Evolutionary conservation across 129 eudicot genomes (phyloP).

Genomic region (Escallonia herrerae): DNA sequence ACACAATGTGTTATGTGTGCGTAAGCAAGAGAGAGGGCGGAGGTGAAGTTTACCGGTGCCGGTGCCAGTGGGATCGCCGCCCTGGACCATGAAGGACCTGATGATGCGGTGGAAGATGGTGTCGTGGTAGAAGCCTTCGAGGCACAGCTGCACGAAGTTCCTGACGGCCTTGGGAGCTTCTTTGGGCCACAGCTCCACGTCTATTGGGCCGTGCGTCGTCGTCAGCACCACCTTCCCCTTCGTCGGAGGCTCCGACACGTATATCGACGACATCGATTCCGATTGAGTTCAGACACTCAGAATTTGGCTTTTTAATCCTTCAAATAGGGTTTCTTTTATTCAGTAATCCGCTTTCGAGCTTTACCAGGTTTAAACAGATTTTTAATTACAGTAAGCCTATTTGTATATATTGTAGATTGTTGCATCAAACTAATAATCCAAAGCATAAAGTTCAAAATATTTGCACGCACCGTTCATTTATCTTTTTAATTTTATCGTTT

Average conservation of each 20-base stretch:
- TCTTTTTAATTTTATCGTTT: no score
- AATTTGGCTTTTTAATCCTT: no score
- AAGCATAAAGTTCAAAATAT: no score
- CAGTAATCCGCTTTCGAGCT: no score
- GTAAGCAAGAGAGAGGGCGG: no score
- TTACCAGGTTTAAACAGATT: no score
- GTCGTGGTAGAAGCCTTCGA: conserved; percentile 81
- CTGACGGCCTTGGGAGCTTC: conserved; percentile 95
- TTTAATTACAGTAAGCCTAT: no score
- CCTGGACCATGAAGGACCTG: conserved; percentile 80
- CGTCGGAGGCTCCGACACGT: conserved; percentile 93
- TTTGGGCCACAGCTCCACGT: conserved; percentile 93
- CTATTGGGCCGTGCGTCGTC: conserved; percentile 77
- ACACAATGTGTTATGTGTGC: no score
- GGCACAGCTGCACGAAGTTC: conserved; percentile 87
- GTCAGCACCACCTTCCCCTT: conserved; percentile 73
- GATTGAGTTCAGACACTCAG: background rate
- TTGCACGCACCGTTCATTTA: no score
- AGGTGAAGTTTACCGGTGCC: conserved; percentile 48
- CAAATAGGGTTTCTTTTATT: no score
- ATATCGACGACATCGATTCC: conserved; percentile 69
- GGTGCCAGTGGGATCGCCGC: conserved; percentile 95
- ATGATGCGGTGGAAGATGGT: conserved; percentile 82
- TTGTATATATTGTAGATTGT: no score
- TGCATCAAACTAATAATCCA: no score